Conservation (phyloP, 768 basidiomycete species). For the Multifurca ochricompacta region DNA sequence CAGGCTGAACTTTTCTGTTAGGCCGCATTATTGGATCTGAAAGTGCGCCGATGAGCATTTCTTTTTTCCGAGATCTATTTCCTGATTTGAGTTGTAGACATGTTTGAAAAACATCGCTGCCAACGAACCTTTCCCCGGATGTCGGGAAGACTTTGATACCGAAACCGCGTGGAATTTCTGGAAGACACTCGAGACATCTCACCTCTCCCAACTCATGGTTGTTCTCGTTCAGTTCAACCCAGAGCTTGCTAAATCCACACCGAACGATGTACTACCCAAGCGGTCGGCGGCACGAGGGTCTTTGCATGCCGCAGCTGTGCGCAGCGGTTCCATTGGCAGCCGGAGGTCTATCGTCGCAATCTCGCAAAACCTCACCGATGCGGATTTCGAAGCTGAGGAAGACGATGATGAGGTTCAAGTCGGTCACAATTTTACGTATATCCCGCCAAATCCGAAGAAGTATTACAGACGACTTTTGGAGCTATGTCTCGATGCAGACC, state of each 20-base stretch:
- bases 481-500: constrained; percentile 72
- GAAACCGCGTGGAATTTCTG: constrained; percentile 82
- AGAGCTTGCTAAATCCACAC: constrained; percentile 72
- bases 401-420: constrained; percentile 64
- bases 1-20: constrained; percentile 26
- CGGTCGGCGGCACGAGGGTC: constrained; percentile 41
- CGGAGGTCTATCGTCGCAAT: constrained; percentile 44
- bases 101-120: constrained; percentile 89
- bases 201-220: constrained; percentile 83
- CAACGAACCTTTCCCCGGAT: constrained; percentile 74
- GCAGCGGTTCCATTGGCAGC: constrained; percentile 59
- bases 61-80: constrained; percentile 10
- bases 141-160: constrained; percentile 77
- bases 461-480: constrained; percentile 83
- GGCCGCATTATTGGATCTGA: constrained; percentile 83
- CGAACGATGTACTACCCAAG: constrained; percentile 41
- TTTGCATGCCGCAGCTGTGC: constrained; percentile 37
- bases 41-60: constrained; percentile 39
- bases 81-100: constrained; percentile 39
- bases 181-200: constrained; percentile 72
- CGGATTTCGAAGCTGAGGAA: constrained; percentile 34
- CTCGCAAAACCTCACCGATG: constrained; percentile 25
- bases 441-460: constrained; percentile 80
- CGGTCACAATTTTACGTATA: constrained; percentile 79
- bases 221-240: constrained; percentile 82